phyloP scores from a whole-genome alignment of 2,329 filamentous ascomycete genomes.

The Falciphora oryzae region DNA sequence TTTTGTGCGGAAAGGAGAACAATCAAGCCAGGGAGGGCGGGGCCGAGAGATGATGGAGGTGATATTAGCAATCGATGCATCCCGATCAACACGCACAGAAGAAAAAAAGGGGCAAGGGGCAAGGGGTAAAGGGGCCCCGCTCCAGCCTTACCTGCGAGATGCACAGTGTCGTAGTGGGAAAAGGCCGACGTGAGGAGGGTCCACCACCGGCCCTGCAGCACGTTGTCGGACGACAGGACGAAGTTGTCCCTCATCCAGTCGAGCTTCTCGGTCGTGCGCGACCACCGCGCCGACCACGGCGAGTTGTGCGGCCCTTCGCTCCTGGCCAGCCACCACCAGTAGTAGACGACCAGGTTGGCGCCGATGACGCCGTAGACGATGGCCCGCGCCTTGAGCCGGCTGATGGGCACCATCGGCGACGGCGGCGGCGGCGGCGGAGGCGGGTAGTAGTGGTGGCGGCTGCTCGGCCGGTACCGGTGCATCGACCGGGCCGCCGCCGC shows the following conservation, averaged over 20 bases:
- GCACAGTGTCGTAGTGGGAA: constrained; percentile 16
- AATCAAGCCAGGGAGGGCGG: too few species aligned
- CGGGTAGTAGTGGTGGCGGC: neutral
- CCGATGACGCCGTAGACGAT: neutral
- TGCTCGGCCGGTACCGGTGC: too few species aligned
- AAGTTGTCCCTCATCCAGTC: constrained; percentile 14
- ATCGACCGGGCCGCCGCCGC: too few species aligned
- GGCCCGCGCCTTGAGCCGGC: neutral
- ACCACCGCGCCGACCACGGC: neutral
- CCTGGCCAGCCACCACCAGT: constrained; percentile 4
- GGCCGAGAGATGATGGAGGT: neutral
- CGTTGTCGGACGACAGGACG: constrained; percentile 16
- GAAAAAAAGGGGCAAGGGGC: neutral
- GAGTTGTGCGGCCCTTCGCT: neutral
- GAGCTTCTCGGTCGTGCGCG: neutral
- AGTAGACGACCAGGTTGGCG: neutral
- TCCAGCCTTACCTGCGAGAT: constrained; percentile 14
- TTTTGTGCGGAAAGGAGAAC: neutral
- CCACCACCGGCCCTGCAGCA: constrained; percentile 19
- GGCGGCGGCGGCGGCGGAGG: too few species aligned
- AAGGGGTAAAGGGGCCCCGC: too few species aligned
- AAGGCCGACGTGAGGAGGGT: constrained; percentile 19
- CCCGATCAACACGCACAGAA: too few species aligned
- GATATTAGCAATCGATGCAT: neutral
- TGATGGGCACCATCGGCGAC: neutral